A percentile compares a stretch with the other conserved stretches of the same genome.
Conservation (phyloP, 768 basidiomycete genomes). For the Suillus brevipes region DNA sequence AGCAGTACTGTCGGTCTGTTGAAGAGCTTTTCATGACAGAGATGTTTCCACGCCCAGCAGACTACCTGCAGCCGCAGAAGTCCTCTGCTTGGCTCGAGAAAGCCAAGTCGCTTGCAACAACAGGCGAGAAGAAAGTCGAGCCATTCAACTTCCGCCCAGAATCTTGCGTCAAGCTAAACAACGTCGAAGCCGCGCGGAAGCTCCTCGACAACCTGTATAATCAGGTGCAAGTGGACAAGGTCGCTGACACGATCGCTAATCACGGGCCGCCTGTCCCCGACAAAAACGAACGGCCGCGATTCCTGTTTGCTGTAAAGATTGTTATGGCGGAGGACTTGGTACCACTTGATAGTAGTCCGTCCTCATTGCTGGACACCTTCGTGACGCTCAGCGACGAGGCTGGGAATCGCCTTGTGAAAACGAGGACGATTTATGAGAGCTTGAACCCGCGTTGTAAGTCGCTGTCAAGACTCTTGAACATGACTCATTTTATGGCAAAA, state of each 20-base stretch:
- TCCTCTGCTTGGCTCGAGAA: slow-evolving; percentile 88
- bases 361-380: slow-evolving; percentile 86
- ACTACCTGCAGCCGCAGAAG: slow-evolving; percentile 81
- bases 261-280: slow-evolving; percentile 69
- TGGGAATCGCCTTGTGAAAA: slow-evolving; percentile 89
- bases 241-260: slow-evolving; percentile 60
- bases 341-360: slow-evolving; percentile 70
- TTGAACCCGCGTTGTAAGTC: slow-evolving; percentile 84
- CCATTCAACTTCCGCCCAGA: slow-evolving; percentile 93
- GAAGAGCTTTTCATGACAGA: slow-evolving; percentile 92
- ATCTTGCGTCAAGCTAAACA: slow-evolving; percentile 97
- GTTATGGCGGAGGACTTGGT: slow-evolving; percentile 88
- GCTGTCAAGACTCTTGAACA: not conserved
- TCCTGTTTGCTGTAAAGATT: slow-evolving; percentile 93
- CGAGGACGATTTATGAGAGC: slow-evolving; percentile 92
- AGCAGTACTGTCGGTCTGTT: slow-evolving; percentile 86
- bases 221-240: slow-evolving; percentile 86
- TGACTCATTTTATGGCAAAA: slow-evolving; percentile 31
- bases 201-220: slow-evolving; percentile 94
- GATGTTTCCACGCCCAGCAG: slow-evolving; percentile 85
- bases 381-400: slow-evolving; percentile 93
- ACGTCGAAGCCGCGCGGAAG: slow-evolving; percentile 88
- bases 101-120: slow-evolving; percentile 70
- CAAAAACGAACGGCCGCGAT: slow-evolving; percentile 65
- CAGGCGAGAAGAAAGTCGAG: slow-evolving; percentile 89